Evolutionary conservation across 163 green algal species (phyloP), one percentile per base, ranked within the genome.

Genomic region (Chlorella variabilis): DNA sequence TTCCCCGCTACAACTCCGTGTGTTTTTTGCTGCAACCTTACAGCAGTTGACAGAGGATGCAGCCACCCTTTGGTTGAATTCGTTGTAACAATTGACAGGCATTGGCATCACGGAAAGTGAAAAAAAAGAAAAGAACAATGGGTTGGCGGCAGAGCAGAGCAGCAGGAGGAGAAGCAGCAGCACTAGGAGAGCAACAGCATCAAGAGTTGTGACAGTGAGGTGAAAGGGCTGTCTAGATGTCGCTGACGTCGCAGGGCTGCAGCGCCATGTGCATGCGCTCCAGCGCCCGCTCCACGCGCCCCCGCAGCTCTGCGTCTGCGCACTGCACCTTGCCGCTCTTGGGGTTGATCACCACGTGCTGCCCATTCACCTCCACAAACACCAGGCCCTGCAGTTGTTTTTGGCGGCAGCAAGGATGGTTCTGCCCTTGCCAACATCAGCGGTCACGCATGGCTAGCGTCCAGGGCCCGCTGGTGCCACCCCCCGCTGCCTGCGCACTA

Each of bases 291-390:
- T 95, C 78, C 17, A 95, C 89, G 4, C 91, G 84, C 38, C 7
- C 85, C 38, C 66, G 34, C 77, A 96, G 82, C 36, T 31, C 80
- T 38, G 59, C 67, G 70, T 93, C 85, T 0, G 74, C 84, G 87
- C 91, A 93, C 38, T 86, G 67, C 77, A 95, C 92, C 82, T 88
- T 91, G 58, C 85, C 84, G 23, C 29, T 78, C 34, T 87, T 70
- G 56, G 83, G 45, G 70, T 94, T 87, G 20, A 96, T 85, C 7
- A 87, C 31, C 39, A 92, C 91, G 21, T 87, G 74, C 38, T 82
- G 71, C 1, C 81, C 87, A 68, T 93, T 89, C 38, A 91, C 86
- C 75, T 91, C 45, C 65, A 93, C 41, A 41, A 89, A 81, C 18
- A 90, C 77, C 33, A 92, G 62, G 42, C 82, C 83, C 42, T 67